Conservation (phyloP, 225 moss, liverwort and hornwort genomes). For the Anthoceros angustus region DNA sequence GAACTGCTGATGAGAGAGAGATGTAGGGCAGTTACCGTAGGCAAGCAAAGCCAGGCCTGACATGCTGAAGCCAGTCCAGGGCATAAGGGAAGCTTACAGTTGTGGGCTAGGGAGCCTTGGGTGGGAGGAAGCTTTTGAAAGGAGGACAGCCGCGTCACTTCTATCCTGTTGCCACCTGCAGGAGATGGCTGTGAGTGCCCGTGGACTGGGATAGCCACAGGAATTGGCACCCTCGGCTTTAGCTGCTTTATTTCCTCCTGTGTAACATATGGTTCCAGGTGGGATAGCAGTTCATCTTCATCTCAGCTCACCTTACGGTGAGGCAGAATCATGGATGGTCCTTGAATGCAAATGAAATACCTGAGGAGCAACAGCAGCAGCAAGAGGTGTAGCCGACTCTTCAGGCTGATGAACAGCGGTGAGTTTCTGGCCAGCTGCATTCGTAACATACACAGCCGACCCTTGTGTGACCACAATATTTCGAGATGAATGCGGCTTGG, state of each 20-base stretch:
- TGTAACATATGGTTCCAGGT: not conserved
- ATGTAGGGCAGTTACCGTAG: too few species aligned
- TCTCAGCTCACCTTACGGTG: too few species aligned
- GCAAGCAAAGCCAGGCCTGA: too few species aligned
- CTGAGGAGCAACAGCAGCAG: not conserved
- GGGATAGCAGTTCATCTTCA: too few species aligned
- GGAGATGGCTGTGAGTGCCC: not conserved
- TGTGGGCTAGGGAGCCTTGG: not conserved
- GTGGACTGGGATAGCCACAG: not conserved
- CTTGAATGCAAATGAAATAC: not conserved
- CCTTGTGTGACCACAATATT: not conserved
- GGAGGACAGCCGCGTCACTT: not conserved
- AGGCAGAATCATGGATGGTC: too few species aligned
- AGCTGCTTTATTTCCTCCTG: not conserved
- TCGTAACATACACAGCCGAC: not conserved
- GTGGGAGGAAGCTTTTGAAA: not conserved
- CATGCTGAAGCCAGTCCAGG: not conserved
- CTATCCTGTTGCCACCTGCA: not conserved
- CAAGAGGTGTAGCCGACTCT: not conserved
- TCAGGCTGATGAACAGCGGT: not conserved
- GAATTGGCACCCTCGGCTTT: not conserved
- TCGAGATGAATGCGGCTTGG: not conserved
- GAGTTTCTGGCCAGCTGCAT: not conserved
- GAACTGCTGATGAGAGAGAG: too few species aligned
- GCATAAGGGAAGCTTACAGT: not conserved